Base-by-base conservation (phyloP, 1,139 yeast species). In the Geotrichum carabidarum region DNA sequence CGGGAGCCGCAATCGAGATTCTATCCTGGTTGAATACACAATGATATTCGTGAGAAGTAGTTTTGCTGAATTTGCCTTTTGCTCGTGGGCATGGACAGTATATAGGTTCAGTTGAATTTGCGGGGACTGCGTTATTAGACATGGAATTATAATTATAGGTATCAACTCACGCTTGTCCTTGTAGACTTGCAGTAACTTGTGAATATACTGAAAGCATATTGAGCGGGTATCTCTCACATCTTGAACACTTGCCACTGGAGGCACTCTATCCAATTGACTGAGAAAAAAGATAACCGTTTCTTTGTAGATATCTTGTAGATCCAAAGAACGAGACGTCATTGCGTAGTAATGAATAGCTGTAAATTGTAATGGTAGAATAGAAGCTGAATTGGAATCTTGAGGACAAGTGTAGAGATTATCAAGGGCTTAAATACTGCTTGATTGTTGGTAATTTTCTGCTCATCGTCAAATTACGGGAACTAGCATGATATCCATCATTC, bases 231-330 rank as follows among this genome's bases (percentile, higher is more conserved):
- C 36, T n/a, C 38, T 30, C 8, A 47, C 37, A 22, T 47, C 50
- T 17, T 47, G 50, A 27, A 37, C 18, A 35, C 36, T 31, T 9
- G 38, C 38, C 12, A 14, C 50, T 14, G 44, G 35, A 18, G 34
- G 15, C 7, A 47, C 36, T 27, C 17, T 8, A 9, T 38, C 44
- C 9, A 38, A 8, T 34, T 47, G 37, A 30, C 27, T 35, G 12
- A 47, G 27, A 40, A 47, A 47, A 5, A 5, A 12, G 9, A 27
- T 17, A 14, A 47, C 50, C 4, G 50, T 47, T 38, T 47, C 37
- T n/a, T 47, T 47, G 18, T 47, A 47, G 11, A 47, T 38, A 22
- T 30, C 44, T 37, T 47, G 50, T 8, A 47, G 36, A 9, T 47
- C 44, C 9, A 40, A 30, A 2, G 37, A 9, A 30, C 44, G 38